Percentiles rank a stretch among this genome's conserved stretches.
Conservation (phyloP, 495 filamentous ascomycete genomes). For the Penicillium canescens region DNA sequence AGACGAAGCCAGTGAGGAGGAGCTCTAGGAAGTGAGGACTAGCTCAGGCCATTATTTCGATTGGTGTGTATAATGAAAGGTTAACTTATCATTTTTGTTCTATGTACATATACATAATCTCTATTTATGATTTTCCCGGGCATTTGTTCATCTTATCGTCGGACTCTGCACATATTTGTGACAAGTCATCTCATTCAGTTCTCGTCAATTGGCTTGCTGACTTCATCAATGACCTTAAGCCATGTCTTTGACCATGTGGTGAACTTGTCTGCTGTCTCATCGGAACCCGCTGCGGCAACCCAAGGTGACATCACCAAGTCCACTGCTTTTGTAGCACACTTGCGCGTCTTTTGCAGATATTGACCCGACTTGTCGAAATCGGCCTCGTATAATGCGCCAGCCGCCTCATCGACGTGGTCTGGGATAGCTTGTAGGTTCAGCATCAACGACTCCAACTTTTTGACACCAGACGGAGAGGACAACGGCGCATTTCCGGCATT, state of each 20-base stretch:
- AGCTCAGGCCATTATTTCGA: not conserved
- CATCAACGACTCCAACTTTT: conserved; percentile 34
- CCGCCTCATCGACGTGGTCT: conserved; percentile 48
- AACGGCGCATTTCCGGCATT: conserved; percentile 20
- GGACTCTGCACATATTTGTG: not conserved
- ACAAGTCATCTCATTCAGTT: not conserved
- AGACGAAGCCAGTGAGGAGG: conserved; percentile 17
- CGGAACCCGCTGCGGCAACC: conserved; percentile 10
- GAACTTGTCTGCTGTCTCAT: conserved; percentile 44
- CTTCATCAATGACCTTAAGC: conserved; percentile 47
- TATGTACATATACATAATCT: conserved; percentile 18
- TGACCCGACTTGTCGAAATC: conserved; percentile 27
- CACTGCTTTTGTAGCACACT: conserved; percentile 31
- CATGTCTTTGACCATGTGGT: conserved; percentile 48
- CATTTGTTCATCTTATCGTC: conserved; percentile 3
- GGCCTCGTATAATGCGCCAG: conserved; percentile 49
- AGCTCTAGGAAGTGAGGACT: conserved; percentile 6
- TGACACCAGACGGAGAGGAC: conserved; percentile 10
- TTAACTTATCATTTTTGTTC: conserved; percentile 7
- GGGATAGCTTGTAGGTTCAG: conserved; percentile 37
- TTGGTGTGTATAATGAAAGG: conserved; percentile 12
- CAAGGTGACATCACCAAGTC: conserved; percentile 27
- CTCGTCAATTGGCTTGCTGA: conserved; percentile 32
- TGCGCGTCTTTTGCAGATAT: conserved; percentile 29
- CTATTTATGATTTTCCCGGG: conserved; percentile 10